Evolutionary conservation across 73 alveolate genomes (phyloP).

Genomic region (Paramecium octaurelia): DNA sequence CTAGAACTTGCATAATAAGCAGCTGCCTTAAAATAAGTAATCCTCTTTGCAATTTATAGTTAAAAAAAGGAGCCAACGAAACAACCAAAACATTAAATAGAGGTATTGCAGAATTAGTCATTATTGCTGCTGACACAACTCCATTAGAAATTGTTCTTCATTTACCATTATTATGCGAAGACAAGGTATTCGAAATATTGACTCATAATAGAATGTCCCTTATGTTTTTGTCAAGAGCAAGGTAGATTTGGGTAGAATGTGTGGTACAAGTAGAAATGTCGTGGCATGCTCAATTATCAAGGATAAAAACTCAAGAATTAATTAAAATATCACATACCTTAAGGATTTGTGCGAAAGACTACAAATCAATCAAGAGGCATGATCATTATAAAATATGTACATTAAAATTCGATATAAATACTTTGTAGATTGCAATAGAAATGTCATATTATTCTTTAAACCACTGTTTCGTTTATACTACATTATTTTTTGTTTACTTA

Average conservation of each 20-base stretch:
- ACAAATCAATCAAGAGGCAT: constrained; percentile 27
- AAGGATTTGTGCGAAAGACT: constrained; percentile 61
- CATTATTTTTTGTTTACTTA: too few relatives aligned
- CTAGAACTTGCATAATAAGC: constrained; percentile 20
- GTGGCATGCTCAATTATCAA: constrained; percentile 69
- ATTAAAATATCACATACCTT: constrained; percentile 23
- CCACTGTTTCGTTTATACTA: too few relatives aligned
- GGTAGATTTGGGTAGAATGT: constrained; percentile 98
- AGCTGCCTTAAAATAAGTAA: constrained; percentile 39
- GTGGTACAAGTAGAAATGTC: constrained; percentile 98
- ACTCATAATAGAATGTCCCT: constrained; percentile 92
- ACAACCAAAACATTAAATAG: constrained; percentile 97
- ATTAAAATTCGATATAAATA: not conserved
- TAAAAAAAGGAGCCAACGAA: constrained; percentile 72
- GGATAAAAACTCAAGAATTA: constrained; percentile 32
- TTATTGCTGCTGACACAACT: constrained; percentile 99
- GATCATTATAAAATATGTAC: not conserved
- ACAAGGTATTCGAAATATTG: constrained; percentile 32
- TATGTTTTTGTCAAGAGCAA: constrained; percentile 97
- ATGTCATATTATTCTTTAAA: not conserved
- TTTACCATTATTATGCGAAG: constrained; percentile 97
- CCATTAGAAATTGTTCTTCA: constrained; percentile 99
- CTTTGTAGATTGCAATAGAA: not conserved
- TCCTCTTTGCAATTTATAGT: not conserved
- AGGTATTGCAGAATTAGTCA: constrained; percentile 97